Evolutionary conservation across 2,329 filamentous ascomycete species (phyloP).

Genomic region (Beauveria sp.): DNA sequence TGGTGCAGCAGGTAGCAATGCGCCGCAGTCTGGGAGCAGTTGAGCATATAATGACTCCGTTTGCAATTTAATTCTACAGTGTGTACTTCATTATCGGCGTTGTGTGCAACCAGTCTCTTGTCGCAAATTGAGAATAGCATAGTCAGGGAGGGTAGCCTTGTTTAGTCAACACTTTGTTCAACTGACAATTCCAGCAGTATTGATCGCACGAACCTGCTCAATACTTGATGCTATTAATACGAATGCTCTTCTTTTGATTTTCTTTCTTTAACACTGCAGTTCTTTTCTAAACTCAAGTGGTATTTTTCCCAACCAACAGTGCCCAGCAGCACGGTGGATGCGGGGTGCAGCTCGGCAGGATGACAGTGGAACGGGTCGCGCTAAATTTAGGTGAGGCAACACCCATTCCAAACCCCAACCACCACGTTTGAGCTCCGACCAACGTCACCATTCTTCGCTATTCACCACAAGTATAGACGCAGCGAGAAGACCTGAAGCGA

Average conservation of each 20-base stretch:
- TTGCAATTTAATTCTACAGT: too few species aligned
- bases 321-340: neutral
- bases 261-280: neutral
- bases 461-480: neutral
- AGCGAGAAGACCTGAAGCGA: too few species aligned
- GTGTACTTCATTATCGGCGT: neutral
- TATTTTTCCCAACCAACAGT: neutral
- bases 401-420: conserved; percentile 2
- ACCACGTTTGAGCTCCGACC: neutral
- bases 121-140: neutral
- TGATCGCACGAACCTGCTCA: neutral
- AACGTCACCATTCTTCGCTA: neutral
- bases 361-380: neutral
- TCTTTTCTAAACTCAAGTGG: neutral
- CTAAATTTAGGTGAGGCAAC: neutral
- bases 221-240: too few species aligned
- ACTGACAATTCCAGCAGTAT: neutral
- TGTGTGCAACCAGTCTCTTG: neutral
- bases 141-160: neutral
- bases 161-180: neutral
- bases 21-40: neutral
- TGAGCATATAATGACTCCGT: neutral
- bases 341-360: neutral
- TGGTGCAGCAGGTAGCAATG: neutral
- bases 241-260: neutral